Base-by-base conservation (phyloP, 306 rosid genomes). In the Abrus precatorius region DNA sequence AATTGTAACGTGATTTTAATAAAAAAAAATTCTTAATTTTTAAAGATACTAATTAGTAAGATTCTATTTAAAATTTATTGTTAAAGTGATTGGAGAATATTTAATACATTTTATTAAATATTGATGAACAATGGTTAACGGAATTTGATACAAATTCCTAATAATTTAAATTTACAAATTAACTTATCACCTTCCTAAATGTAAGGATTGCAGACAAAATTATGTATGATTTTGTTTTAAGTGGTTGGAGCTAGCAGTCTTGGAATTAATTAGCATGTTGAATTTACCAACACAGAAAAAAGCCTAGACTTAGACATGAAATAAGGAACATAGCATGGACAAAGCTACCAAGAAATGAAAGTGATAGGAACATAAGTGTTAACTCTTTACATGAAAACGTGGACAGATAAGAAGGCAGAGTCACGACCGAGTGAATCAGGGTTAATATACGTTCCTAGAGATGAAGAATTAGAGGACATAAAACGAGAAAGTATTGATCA, bases 401-500 rank as follows among this genome's bases (percentile, higher is more conserved):
- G 85, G 55, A 52, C 75, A 85, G 89, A 78, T 53, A 1, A 38
- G 29, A 85, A 61, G 3, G 57, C 52, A 13, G 91, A 88, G 61
- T 83, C 85, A 45, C 73, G 76, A 4, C 48, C 65, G 0, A 63
- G 67, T 32, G 79, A 64, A 53, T 77, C 30, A 3, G 71, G 48
- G 57, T 44, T 64, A 13, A 65, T 78, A 65, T 85, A 83, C 2
- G 89, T 88, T 68, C 91, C 89, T 1, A 85, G 88, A 47, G 91
- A 88, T 40, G 91, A 85, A 75, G 89, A 88, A 74, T 75, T 75
- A 45, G 85, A 66, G 41, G 81, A 84, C 57, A 38, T 66, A n/a
- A 88, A 88, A 75, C 11, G 0, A 44, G 79, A 78, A 70, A 40
- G 29, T 50, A 56, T 88, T 30, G 79, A 85, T n/a, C n/a, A 73